Percentiles rank a stretch among this genome's conserved stretches.
Evolutionary conservation across 176 grass and related monocot species (phyloP).

Genomic region (Triticum urartu): DNA sequence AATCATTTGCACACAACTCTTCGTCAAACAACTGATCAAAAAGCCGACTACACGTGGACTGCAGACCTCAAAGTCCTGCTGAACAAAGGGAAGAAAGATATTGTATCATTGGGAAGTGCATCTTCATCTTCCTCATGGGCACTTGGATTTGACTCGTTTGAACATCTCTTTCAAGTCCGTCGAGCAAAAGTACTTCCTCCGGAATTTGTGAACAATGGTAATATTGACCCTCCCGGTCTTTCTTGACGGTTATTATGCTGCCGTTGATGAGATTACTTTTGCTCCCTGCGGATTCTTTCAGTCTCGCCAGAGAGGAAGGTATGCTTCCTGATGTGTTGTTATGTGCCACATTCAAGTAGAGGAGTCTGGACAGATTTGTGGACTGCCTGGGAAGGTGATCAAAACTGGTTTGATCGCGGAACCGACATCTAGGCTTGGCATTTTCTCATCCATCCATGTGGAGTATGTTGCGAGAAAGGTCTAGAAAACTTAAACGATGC

Average conservation of each 20-base stretch:
- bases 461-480: not conserved
- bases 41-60: too few species aligned
- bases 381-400: constrained; percentile 29
- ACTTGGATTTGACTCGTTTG: too few species aligned
- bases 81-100: too few species aligned
- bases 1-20: too few species aligned
- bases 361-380: not conserved
- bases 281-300: not conserved
- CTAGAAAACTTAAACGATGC: not conserved
- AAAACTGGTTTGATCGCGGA: constrained; percentile 36
- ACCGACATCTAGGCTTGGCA: not conserved
- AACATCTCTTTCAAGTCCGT: not conserved
- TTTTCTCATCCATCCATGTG: not conserved
- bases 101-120: too few species aligned
- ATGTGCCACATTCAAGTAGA: constrained; percentile 22
- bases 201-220: not conserved
- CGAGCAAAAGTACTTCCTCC: not conserved
- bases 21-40: too few species aligned
- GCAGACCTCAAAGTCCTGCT: too few species aligned
- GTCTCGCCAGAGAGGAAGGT: not conserved
- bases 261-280: not conserved
- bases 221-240: not conserved
- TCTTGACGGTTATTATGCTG: not conserved
- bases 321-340: constrained; percentile 47
- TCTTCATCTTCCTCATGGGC: too few species aligned